These are phyloP conservation scores for Gossypium mustelinum DNA, from an alignment of 345 rosid species.

Conservation along the genomic window DNA sequence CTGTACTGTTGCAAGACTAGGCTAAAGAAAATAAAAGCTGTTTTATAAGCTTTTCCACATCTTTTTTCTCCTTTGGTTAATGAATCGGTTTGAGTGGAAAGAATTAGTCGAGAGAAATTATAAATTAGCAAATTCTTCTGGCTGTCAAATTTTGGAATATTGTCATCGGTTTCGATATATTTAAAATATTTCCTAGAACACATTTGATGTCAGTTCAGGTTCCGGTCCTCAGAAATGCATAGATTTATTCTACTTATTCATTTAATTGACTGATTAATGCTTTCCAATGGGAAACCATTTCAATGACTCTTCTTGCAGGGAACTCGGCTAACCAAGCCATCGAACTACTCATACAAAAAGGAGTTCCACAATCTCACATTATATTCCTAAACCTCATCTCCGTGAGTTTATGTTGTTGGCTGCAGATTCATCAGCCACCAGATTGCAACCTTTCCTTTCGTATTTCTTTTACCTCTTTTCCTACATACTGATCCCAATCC, in stretches of 20 bases:
- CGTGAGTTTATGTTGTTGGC: slow-evolving; percentile 38
- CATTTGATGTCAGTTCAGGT: too few species aligned
- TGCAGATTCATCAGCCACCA: neutral
- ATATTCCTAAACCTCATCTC: slow-evolving; percentile 91
- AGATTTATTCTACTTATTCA: neutral
- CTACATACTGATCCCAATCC: neutral
- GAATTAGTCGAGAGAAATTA: neutral
- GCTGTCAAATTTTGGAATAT: neutral
- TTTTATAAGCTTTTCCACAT: neutral
- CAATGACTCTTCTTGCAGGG: slow-evolving; percentile 39
- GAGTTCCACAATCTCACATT: slow-evolving; percentile 93
- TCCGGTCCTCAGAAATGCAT: neutral
- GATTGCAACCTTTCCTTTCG: neutral
- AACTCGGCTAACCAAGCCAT: slow-evolving; percentile 96
- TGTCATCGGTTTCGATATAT: neutral
- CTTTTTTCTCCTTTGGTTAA: neutral
- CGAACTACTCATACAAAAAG: slow-evolving; percentile 79
- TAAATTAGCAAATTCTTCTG: neutral
- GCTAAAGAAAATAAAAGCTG: neutral
- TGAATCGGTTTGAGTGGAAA: neutral
- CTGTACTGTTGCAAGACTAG: neutral
- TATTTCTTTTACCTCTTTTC: neutral
- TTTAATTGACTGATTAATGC: neutral
- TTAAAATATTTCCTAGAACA: too few species aligned
- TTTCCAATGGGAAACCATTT: neutral